Evolutionary conservation across 345 rosid genomes (phyloP), one percentile per base, ranked within the genome.

Genomic region (Eutrema heterophyllum): DNA sequence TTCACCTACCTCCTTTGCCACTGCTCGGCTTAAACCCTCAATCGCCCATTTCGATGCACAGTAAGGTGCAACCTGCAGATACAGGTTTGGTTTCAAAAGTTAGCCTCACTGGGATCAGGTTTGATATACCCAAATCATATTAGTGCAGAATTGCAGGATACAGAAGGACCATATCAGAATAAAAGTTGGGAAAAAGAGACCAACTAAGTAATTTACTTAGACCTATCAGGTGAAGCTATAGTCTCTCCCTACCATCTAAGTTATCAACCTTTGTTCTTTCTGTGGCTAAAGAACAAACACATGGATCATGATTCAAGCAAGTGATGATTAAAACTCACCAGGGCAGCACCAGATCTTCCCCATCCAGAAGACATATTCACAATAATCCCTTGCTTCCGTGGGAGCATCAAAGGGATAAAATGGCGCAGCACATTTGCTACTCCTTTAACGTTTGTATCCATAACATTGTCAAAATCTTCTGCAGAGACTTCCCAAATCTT

Each of bases 31-130:
- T 73, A 94, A 77, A 41, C 98, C 98, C 83, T 94, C 98, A 10
- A 94, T 79, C 5, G 98, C 98, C 98, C 97, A 94, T 83, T 94
- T 94, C 0, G 98, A 94, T 35, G 98, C 97, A 81, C 97, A 94
- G 83, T 94, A 94, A 54, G 98, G 98, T 57, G 98, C 95, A 67
- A 94, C 97, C 98, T 94, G 79, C 62, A 71, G 66, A 43, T 21
- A 6, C 56, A 56, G 60, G 26, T 24, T 68, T 36, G 43, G 11
- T 62, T 54, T 33, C 7, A 32, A 40, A 63, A 18, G 63, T 68
- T 74, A 40, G 35, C 35, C 26, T 50, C 56, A 4, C 8, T 0
- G 41, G 43, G 72, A 43, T 44, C 56, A 60, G 51, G 62, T 39
- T 10, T 67, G 53, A 16, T 39, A 58, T 38, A 2, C 64, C 32